These are phyloP conservation scores for Neurospora intermedia DNA, from an alignment of 495 filamentous ascomycete genomes.

Conservation along the genomic window DNA sequence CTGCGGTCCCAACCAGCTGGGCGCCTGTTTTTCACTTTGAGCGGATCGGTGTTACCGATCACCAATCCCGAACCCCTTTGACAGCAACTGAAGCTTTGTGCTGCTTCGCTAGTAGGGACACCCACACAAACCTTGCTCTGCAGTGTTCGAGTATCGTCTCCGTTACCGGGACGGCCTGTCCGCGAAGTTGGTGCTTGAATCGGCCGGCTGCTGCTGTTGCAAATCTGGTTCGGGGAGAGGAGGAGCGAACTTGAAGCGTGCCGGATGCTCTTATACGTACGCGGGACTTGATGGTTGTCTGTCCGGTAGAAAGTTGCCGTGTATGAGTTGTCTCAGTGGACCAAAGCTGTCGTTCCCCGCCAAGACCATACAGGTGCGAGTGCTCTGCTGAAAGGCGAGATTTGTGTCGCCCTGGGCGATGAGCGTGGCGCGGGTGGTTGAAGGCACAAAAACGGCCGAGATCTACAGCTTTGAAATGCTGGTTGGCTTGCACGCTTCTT, in stretches of 20 bases:
- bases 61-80: slow-evolving; percentile 6
- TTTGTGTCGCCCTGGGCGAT: slow-evolving; percentile 23
- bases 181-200: not conserved
- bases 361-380: slow-evolving; percentile 13
- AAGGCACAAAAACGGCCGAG: slow-evolving; percentile 17
- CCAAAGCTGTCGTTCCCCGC: slow-evolving; percentile 15
- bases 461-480: slow-evolving; percentile 19
- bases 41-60: slow-evolving; percentile 10
- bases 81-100: slow-evolving; percentile 8
- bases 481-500: slow-evolving; percentile 16
- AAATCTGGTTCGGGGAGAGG: not conserved
- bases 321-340: slow-evolving; percentile 2
- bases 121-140: not conserved
- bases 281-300: not conserved
- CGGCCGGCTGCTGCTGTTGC: not conserved
- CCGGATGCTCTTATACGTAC: not conserved
- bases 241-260: not conserved
- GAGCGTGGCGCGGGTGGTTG: slow-evolving; percentile 17
- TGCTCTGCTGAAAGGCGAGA: slow-evolving; percentile 14
- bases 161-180: not conserved
- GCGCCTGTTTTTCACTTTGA: not conserved
- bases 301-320: not conserved
- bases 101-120: slow-evolving; percentile 9
- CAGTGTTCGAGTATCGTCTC: not conserved
- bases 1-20: not conserved